Evolutionary conservation across 139 green algal species (phyloP), one percentile per base, ranked within the genome.

Genomic region (Chlorella sp.): DNA sequence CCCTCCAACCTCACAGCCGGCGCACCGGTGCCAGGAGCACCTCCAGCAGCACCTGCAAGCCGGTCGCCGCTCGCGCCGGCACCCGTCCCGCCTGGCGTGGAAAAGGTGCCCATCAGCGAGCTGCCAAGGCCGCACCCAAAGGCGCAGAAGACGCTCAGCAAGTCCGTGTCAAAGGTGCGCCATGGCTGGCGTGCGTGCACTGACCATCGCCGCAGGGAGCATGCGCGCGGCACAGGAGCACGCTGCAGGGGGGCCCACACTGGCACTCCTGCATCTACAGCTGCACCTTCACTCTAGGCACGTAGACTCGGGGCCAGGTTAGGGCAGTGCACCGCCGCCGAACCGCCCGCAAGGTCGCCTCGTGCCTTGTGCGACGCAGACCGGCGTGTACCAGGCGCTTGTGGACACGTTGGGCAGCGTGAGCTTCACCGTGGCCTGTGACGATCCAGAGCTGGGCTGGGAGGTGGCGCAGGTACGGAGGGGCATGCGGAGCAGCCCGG

Each of bases 381-480:
- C 27, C 4, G 69, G 69, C 5, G 24, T 67, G 4, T 50, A 65
- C 69, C 49, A 74, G 50, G 36, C 50, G 23, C 49, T 74, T 24
- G 29, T 74, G 29, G 69, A 74, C 49, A 67, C 69, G 2, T 31
- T 74, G 4, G 31, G 31, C 31, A 62, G 69, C 4, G 50, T 62
- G n/a, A 66, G 36, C 69, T 74, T 74, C 51, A 74, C 69, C 31
- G 23, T 74, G 2, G 49, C 60, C 3, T 34, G 69, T 31, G 69
- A 74, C 29, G 51, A 74, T 30, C 20, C 5, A 31, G 49, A 35
- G 2, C 27, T 74, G 17, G 60, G 31, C 29, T 74, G 69, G 69
- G 49, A 24, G 23, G 49, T 74, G 6, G 17, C 49, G n/a, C 69
- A 74, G 50, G 69, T 74, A 3, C 20, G n/a, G n/a, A n/a, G n/a